Conservation (phyloP, 179 eudicot genomes). For the Drosera spatulata region DNA sequence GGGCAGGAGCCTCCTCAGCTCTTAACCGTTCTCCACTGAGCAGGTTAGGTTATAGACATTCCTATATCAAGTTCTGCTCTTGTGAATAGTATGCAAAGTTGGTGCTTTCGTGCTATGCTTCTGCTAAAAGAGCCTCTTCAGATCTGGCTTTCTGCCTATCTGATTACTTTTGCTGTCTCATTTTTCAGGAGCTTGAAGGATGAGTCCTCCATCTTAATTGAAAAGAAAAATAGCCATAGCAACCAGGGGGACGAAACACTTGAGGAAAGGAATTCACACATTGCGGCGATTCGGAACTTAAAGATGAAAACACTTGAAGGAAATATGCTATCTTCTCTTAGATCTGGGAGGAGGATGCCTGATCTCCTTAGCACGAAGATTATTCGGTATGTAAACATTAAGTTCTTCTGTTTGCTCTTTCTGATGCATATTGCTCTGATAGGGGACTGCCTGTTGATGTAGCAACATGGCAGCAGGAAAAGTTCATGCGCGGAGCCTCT, state of each 20-base stretch:
- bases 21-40: conserved; percentile 9
- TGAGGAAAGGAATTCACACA: conserved; percentile 19
- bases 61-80: not conserved
- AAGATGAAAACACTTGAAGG: conserved; percentile 16
- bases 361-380: conserved; percentile 34
- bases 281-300: conserved; percentile 17
- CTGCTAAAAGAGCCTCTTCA: not conserved
- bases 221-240: conserved; percentile 17
- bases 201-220: conserved; percentile 17
- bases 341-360: conserved; percentile 23
- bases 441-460: conserved; percentile 1
- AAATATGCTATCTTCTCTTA: conserved; percentile 19
- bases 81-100: not conserved
- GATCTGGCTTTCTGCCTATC: not conserved
- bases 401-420: conserved; percentile 3
- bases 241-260: conserved; percentile 18
- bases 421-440: conserved; percentile 1
- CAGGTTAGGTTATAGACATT: conserved; percentile 11
- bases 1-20: conserved; percentile 10
- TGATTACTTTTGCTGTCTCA: not conserved
- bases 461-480: conserved; percentile 23
- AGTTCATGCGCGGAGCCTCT: conserved; percentile 12
- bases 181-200: not conserved
- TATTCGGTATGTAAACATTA: conserved; percentile 29
- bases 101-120: not conserved